phyloP scores from a whole-genome alignment of 2,329 filamentous ascomycete species.

The Colletotrichum theobromicola region DNA sequence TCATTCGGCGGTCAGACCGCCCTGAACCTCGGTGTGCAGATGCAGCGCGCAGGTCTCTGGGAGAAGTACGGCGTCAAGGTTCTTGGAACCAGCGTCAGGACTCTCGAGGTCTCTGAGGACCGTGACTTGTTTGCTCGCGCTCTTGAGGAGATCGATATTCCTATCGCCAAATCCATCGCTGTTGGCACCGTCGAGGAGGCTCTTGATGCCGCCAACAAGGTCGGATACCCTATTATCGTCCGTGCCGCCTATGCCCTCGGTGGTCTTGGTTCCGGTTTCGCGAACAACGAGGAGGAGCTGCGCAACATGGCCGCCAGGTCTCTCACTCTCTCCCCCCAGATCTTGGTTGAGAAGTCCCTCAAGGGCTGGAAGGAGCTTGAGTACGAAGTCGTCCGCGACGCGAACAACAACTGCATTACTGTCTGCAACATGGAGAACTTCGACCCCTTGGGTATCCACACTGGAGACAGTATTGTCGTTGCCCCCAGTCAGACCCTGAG shows the following conservation, averaged over 20 bases:
- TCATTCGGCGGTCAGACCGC: conserved; percentile 98
- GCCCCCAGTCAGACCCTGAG: conserved; percentile 96
- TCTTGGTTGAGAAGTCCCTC: conserved; percentile 96
- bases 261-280: conserved; percentile 95
- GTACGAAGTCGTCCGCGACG: conserved; percentile 97
- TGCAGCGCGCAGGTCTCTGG: conserved; percentile 95
- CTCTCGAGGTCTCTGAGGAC: conserved; percentile 93
- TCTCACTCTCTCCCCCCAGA: conserved; percentile 91
- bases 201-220: conserved; percentile 80
- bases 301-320: conserved; percentile 92
- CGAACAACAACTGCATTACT: conserved; percentile 85
- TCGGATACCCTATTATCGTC: conserved; percentile 98
- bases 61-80: conserved; percentile 96
- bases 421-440: conserved; percentile 74
- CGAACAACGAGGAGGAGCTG: conserved; percentile 91
- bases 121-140: conserved; percentile 96
- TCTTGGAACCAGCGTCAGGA: conserved; percentile 92
- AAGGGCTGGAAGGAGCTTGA: conserved; percentile 99
- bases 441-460: conserved; percentile 95
- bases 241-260: conserved; percentile 96
- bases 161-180: conserved; percentile 94
- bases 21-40: conserved; percentile 94
- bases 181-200: conserved; percentile 92
- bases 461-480: conserved; percentile 97
- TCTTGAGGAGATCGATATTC: conserved; percentile 95